Conservation (phyloP, 768 basidiomycete species). For the Lentinula edodes region DNA sequence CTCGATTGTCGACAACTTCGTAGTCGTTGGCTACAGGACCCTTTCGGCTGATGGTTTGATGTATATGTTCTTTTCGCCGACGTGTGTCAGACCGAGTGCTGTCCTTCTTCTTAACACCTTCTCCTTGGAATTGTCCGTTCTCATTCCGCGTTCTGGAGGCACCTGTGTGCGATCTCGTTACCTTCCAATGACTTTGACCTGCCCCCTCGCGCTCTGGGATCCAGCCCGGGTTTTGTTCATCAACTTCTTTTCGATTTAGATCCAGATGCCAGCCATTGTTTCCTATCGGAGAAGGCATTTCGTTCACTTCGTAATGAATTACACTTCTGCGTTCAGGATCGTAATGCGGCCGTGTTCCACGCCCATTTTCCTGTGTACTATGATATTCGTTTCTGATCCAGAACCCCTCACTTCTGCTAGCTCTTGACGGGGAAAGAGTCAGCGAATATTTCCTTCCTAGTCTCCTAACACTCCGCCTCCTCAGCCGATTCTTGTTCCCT, state of each 20-base stretch:
- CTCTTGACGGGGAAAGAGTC: background rate
- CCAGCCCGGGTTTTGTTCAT: background rate
- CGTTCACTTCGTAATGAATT: background rate
- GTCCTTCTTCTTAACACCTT: background rate
- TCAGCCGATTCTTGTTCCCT: background rate
- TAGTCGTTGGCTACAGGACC: constrained; percentile 24
- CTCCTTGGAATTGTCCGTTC: background rate
- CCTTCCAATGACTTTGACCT: background rate
- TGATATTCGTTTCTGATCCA: background rate
- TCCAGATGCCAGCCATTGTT: no score
- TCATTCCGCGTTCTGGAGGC: background rate
- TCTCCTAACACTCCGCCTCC: background rate
- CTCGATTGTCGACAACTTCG: constrained; percentile 34
- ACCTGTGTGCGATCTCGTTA: background rate
- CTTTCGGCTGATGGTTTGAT: background rate
- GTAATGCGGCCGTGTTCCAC: background rate
- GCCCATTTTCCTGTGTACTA: background rate
- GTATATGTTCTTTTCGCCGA: background rate
- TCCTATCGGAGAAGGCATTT: background rate
- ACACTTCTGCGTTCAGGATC: background rate
- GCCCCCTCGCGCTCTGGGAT: background rate
- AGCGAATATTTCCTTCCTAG: background rate
- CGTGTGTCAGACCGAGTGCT: background rate
- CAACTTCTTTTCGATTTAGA: background rate
- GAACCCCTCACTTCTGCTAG: background rate